Conservation (phyloP, 2,329 filamentous ascomycete species). For the Exophiala oligosperma region DNA sequence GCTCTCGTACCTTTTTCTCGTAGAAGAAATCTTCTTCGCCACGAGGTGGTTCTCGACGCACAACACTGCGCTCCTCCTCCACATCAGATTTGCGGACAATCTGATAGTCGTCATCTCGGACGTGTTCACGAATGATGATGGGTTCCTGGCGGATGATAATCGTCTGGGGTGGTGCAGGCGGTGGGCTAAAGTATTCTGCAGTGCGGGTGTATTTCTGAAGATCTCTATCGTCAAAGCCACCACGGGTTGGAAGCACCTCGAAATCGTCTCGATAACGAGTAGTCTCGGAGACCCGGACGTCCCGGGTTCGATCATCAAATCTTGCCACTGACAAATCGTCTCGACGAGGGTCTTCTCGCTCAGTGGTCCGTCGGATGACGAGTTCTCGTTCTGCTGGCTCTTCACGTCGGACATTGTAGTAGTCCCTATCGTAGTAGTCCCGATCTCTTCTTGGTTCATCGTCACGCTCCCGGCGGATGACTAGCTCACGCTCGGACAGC, state of each 20-base stretch:
- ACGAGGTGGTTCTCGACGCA: slow-evolving; percentile 34
- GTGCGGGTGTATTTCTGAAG: slow-evolving; percentile 54
- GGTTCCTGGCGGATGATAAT: slow-evolving; percentile 56
- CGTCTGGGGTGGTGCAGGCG: slow-evolving; percentile 46
- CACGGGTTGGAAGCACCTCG: slow-evolving; percentile 39
- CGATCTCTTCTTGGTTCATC: slow-evolving; percentile 20
- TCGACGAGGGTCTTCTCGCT: slow-evolving; percentile 52
- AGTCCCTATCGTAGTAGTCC: slow-evolving; percentile 35
- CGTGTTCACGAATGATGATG: slow-evolving; percentile 56
- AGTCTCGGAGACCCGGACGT: slow-evolving; percentile 44
- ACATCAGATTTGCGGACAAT: slow-evolving; percentile 59
- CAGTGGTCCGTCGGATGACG: slow-evolving; percentile 47
- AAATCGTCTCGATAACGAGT: slow-evolving; percentile 45
- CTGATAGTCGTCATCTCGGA: slow-evolving; percentile 59
- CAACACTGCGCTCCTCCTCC: slow-evolving; percentile 45
- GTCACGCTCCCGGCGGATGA: slow-evolving; percentile 24
- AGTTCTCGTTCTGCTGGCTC: slow-evolving; percentile 42
- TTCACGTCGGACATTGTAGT: slow-evolving; percentile 37
- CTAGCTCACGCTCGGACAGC: slow-evolving; percentile 23
- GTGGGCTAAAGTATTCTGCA: slow-evolving; percentile 51
- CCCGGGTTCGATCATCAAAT: slow-evolving; percentile 39
- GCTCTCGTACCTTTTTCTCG: slow-evolving; percentile 31
- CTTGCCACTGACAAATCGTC: slow-evolving; percentile 36
- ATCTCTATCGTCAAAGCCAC: slow-evolving; percentile 38
- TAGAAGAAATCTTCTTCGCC: slow-evolving; percentile 32